These are phyloP conservation scores for Paxillus ammoniavirescens DNA, from an alignment of 768 basidiomycete genomes.

Conservation along the genomic window DNA sequence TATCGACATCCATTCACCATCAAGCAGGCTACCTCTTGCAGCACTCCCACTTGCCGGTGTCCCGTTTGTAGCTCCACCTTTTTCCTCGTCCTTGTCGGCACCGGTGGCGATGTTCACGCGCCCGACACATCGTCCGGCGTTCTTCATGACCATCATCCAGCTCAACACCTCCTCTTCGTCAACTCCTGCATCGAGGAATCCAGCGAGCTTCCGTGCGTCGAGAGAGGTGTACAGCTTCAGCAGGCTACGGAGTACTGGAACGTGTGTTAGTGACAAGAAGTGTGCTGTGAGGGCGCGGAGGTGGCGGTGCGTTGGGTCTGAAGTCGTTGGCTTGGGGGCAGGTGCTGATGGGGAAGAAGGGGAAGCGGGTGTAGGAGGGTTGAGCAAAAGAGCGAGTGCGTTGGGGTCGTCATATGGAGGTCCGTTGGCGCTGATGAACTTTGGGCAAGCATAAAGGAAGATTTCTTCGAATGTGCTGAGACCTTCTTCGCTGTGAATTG, in stretches of 20 bases:
- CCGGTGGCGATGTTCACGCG: constrained; percentile 41
- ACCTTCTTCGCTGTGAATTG: constrained; percentile 56
- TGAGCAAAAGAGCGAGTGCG: constrained; percentile 50
- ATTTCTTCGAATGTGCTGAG: constrained; percentile 52
- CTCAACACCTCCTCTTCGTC: constrained; percentile 95
- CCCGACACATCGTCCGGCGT: constrained; percentile 72
- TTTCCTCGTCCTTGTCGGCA: constrained; percentile 36
- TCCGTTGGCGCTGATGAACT: constrained; percentile 93
- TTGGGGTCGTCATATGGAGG: constrained; percentile 87
- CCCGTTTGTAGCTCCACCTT: not conserved
- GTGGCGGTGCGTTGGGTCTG: constrained; percentile 82
- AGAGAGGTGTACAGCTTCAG: constrained; percentile 94
- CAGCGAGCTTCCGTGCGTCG: constrained; percentile 86
- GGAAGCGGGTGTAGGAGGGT: constrained; percentile 37
- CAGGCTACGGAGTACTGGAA: constrained; percentile 87
- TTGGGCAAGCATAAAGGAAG: constrained; percentile 92
- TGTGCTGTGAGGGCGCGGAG: constrained; percentile 82
- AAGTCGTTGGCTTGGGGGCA: constrained; percentile 19
- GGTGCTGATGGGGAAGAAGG: constrained; percentile 24
- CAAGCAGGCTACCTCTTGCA: constrained; percentile 56
- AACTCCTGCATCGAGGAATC: constrained; percentile 71
- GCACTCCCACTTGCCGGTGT: constrained; percentile 23
- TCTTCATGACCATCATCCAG: constrained; percentile 97
- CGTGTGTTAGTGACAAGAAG: constrained; percentile 69
- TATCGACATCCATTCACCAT: constrained; percentile 83